These are phyloP conservation scores for Prunus mira DNA, from an alignment of 306 rosid genomes.

Conservation along the genomic window DNA sequence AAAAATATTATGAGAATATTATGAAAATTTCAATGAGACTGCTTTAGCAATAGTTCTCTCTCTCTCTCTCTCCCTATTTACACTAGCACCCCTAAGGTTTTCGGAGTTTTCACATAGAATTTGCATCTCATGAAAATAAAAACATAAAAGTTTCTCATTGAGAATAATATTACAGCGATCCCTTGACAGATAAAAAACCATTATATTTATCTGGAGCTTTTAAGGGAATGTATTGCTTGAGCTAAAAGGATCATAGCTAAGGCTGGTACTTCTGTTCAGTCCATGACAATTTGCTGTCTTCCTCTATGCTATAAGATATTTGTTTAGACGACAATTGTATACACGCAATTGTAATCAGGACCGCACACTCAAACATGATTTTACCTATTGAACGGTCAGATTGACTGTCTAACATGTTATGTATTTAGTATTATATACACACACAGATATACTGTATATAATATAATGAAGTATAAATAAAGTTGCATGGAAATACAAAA, in stretches of 20 bases:
- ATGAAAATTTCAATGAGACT: too few species aligned
- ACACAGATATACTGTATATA: neutral
- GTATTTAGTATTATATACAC: too few species aligned
- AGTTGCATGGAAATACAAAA: neutral
- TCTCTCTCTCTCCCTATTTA: neutral
- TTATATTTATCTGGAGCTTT: conserved; percentile 1
- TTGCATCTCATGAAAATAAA: neutral
- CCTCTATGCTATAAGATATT: neutral
- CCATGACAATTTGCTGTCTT: neutral
- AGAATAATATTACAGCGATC: neutral
- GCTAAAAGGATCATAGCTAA: conserved; percentile 20
- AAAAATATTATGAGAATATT: too few species aligned
- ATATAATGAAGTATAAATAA: neutral
- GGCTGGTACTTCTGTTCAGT: neutral
- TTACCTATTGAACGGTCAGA: too few species aligned
- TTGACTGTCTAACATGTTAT: neutral
- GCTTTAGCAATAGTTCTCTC: too few species aligned
- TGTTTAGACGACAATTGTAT: neutral
- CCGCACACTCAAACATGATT: too few species aligned
- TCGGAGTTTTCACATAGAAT: too few species aligned
- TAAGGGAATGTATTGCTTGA: conserved; percentile 22
- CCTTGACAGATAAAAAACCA: neutral
- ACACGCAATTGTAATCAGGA: neutral
- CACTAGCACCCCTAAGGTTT: too few species aligned
- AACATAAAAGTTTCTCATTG: neutral